Percentiles rank a stretch among this genome's conserved stretches.
Evolutionary conservation across 2,329 filamentous ascomycete genomes (phyloP).

Genomic region (Periglandula ipomoeae): DNA sequence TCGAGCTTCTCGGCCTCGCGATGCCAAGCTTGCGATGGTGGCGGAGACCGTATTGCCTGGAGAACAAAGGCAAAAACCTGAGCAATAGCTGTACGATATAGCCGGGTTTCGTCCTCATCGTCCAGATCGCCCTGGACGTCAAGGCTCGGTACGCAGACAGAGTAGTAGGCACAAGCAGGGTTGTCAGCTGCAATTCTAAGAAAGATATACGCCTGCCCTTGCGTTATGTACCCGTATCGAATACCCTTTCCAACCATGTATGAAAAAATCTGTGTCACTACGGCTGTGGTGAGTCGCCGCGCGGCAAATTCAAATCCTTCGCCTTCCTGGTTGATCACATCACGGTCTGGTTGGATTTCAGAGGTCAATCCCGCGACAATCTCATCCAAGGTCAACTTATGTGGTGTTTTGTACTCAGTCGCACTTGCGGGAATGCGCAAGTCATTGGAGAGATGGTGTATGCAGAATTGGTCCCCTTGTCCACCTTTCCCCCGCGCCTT

Average conservation of each 20-base stretch:
- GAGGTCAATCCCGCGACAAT: constrained; percentile 22
- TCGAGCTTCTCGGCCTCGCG: constrained; percentile 19
- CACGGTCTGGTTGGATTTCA: constrained; percentile 23
- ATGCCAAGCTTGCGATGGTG: constrained; percentile 13
- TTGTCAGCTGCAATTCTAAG: constrained; percentile 24
- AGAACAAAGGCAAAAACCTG: constrained; percentile 30
- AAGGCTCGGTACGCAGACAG: constrained; percentile 22
- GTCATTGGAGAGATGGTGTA: constrained; percentile 10
- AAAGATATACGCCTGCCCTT: constrained; percentile 24
- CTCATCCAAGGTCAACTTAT: constrained; percentile 25
- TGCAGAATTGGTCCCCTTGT: constrained; percentile 23
- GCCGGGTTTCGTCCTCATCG: constrained; percentile 22
- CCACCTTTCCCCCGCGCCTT: constrained; percentile 19
- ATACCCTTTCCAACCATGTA: constrained; percentile 28
- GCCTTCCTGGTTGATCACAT: constrained; percentile 23
- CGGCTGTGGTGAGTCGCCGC: constrained; percentile 23
- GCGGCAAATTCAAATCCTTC: constrained; percentile 20
- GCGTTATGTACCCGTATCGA: constrained; percentile 26
- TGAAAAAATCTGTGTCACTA: constrained; percentile 30
- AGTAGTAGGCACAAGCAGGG: constrained; percentile 24
- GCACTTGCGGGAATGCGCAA: constrained; percentile 10
- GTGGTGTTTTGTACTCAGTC: constrained; percentile 30
- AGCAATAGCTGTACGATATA: constrained; percentile 27
- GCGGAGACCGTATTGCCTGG: constrained; percentile 13
- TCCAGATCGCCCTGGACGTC: constrained; percentile 24